Percentiles rank a stretch among this genome's conserved stretches.
These are phyloP conservation scores for Puccinia hordei DNA, from an alignment of 1,284 basidiomycete genomes.

Conservation along the genomic window DNA sequence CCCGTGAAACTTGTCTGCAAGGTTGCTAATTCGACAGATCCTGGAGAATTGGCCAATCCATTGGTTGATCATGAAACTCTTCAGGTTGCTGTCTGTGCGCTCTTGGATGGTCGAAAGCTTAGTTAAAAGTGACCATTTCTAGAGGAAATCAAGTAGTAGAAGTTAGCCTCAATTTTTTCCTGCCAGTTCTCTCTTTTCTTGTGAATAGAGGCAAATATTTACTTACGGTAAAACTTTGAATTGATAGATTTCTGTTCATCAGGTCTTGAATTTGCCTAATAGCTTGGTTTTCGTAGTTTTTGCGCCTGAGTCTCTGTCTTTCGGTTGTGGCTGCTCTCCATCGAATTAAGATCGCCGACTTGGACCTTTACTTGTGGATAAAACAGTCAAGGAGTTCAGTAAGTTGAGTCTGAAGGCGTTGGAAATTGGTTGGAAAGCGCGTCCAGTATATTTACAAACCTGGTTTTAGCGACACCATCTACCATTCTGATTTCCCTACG, in stretches of 20 bases:
- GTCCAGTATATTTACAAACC: constrained; percentile 6
- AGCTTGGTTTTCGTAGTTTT: constrained; percentile 22
- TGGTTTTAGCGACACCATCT: constrained; percentile 37
- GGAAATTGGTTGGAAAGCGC: neutral
- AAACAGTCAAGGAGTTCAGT: neutral
- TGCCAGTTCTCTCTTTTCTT: neutral
- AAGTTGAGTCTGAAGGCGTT: neutral
- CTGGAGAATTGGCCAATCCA: constrained; percentile 21
- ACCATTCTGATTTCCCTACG: constrained; percentile 29
- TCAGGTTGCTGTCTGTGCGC: neutral
- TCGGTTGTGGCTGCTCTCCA: constrained; percentile 35
- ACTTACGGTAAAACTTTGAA: constrained; percentile 8
- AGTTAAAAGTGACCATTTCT: constrained; percentile 30
- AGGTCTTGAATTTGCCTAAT: neutral
- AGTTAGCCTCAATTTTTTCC: constrained; percentile 4
- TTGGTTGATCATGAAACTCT: neutral
- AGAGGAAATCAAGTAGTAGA: neutral
- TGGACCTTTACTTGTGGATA: neutral
- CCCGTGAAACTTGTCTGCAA: constrained; percentile 3
- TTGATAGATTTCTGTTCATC: constrained; percentile 4
- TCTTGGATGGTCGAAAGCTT: neutral
- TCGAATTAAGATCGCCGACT: constrained; percentile 16
- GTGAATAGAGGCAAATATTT: neutral
- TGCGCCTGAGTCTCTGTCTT: constrained; percentile 4
- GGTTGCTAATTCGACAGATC: neutral